These are phyloP conservation scores for Plasmodium gallinaceum DNA, from an alignment of 169 alveolate genomes.

Conservation along the genomic window DNA sequence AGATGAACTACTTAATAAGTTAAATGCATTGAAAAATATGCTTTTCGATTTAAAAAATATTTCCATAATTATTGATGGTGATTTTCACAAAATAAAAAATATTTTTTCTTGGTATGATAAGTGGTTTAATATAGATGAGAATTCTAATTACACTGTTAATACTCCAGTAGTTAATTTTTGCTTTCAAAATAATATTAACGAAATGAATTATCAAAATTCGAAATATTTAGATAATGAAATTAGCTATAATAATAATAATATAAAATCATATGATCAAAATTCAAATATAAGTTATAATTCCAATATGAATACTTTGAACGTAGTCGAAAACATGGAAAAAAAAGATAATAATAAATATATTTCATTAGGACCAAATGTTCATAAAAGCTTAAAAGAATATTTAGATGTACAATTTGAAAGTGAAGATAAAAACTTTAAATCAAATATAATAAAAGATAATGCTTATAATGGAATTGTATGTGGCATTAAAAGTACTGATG, in stretches of 20 bases:
- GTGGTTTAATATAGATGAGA: conserved; percentile 17
- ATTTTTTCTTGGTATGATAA: conserved; percentile 48
- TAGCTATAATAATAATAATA: no score
- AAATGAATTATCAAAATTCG: no score
- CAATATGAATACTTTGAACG: background rate
- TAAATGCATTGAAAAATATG: conserved; percentile 22
- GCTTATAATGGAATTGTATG: conserved; percentile 69
- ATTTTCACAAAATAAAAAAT: conserved; percentile 25
- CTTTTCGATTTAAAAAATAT: conserved; percentile 26
- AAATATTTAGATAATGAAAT: background rate
- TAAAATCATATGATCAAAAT: no score
- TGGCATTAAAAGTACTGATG: conserved; percentile 82
- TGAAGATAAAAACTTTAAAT: conserved; percentile 30
- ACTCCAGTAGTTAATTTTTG: background rate
- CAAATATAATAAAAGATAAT: conserved; percentile 25
- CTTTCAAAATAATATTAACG: background rate
- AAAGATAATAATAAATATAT: background rate
- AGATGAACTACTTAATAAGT: conserved; percentile 2
- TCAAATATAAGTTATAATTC: no score
- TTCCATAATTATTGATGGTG: conserved; percentile 42
- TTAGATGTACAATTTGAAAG: conserved; percentile 38
- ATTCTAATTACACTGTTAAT: background rate
- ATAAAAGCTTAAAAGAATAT: conserved; percentile 64
- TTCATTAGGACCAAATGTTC: conserved; percentile 37
- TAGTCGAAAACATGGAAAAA: background rate